Evolutionary conservation across 2,329 filamentous ascomycete species (phyloP).

Genomic region (Saccharata proteae): DNA sequence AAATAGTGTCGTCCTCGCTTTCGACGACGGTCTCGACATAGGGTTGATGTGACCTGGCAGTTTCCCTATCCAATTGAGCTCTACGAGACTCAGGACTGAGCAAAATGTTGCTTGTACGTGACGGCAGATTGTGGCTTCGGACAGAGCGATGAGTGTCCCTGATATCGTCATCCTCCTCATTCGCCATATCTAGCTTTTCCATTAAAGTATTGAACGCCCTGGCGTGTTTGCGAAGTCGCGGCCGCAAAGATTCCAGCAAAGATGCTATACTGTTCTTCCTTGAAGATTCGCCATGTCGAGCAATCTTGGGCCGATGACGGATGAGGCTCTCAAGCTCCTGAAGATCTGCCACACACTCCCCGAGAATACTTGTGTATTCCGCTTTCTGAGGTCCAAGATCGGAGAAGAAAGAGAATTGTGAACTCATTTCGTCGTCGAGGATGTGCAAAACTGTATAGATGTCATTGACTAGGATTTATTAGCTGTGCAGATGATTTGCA

Average conservation of each 20-base stretch:
- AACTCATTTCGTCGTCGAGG: not conserved
- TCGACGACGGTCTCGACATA: slow-evolving; percentile 1
- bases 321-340: not conserved
- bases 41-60: not conserved
- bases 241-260: not conserved
- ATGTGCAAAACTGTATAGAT: not conserved
- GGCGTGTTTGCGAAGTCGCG: not conserved
- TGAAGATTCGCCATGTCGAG: not conserved
- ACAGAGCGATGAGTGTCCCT: too few relatives aligned
- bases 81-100: too few relatives aligned
- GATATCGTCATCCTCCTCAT: too few relatives aligned
- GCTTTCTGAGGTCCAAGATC: not conserved
- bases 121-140: too few relatives aligned
- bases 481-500: too few relatives aligned
- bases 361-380: not conserved
- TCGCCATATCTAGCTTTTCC: not conserved
- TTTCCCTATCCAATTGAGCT: not conserved
- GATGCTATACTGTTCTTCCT: not conserved
- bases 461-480: not conserved
- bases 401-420: not conserved
- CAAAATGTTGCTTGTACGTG: too few relatives aligned
- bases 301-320: not conserved
- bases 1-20: not conserved
- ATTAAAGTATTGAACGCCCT: not conserved
- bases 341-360: not conserved